These are phyloP conservation scores for Carex myosuroides DNA, from an alignment of 176 grass and related monocot species.

Conservation along the genomic window DNA sequence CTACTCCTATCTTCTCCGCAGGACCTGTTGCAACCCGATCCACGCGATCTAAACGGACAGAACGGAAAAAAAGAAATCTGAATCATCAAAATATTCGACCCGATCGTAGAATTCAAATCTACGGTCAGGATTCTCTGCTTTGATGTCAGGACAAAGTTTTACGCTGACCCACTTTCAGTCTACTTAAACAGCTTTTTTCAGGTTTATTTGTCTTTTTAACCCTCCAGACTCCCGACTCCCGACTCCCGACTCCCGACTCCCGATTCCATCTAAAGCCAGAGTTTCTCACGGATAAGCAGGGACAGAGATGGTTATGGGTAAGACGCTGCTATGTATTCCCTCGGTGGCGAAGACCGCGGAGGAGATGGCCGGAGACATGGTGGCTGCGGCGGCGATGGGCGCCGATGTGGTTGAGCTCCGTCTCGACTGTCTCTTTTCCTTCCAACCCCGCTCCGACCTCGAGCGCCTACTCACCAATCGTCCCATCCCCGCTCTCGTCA, in stretches of 20 bases:
- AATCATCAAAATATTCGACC: too few relatives aligned
- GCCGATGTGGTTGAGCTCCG: conserved; percentile 88
- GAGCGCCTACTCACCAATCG: conserved; percentile 52
- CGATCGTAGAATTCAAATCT: too few relatives aligned
- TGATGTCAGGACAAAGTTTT: too few relatives aligned
- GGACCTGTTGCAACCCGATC: too few relatives aligned
- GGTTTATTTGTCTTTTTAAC: neutral
- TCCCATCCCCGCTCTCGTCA: conserved; percentile 76
- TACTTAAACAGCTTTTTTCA: too few relatives aligned
- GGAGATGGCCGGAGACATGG: conserved; percentile 60
- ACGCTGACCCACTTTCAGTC: too few relatives aligned
- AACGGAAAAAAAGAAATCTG: too few relatives aligned
- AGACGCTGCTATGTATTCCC: conserved; percentile 72
- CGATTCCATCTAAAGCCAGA: neutral
- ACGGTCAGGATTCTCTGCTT: too few relatives aligned
- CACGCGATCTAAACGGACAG: too few relatives aligned
- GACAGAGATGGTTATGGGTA: conserved; percentile 17
- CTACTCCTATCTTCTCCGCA: too few relatives aligned
- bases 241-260: too few relatives aligned
- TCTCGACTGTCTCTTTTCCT: conserved; percentile 55
- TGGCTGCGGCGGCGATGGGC: conserved; percentile 45
- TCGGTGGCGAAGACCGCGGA: conserved; percentile 53
- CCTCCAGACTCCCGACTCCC: neutral
- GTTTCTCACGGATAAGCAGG: neutral
- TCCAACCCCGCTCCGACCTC: conserved; percentile 61